Base-by-base conservation (phyloP, 129 eudicot species). In the Glebionis coronaria region DNA sequence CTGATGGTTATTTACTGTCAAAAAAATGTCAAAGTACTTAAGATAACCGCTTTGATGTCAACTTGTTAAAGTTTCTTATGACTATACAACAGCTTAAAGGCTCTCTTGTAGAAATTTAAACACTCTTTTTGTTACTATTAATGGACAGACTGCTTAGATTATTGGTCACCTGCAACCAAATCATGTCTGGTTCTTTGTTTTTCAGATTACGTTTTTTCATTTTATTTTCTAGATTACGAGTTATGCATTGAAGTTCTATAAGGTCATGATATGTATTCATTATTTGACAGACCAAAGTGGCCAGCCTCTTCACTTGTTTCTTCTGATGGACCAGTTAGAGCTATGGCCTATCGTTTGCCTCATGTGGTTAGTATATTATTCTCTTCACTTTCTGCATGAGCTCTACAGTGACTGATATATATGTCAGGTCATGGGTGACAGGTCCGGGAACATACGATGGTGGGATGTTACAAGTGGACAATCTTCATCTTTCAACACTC, bases 381-480 rank as follows among this genome's bases (percentile, higher is more conserved):
- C 61, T 69, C 25, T 1, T 49, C 21, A 29, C 46, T 20, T 10
- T 53, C 44, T 40, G 12, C 56, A 31, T 53, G 21, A 44, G 21
- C 68, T 78, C 38, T 72, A 40, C 56, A 44, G 65, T 67, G 59
- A 74, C 60, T 56, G 51, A 61, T 74, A 72, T 63, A 66, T 67
- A 57, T 80, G 35, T 67, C 78, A 93, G 99, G 99, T 93, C 58
- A 93, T 87, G 88, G 99, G 99, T 63, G 99, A 93, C 86, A 89
- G 95, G 69, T 82, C 97, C 66, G 99, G 99, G 12, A 93, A 86
- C 78, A 86, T 93, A 62, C 90, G 97, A 16, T 93, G 99, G 99
- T 93, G 99, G 99, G 99, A 93, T 66, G 99, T 93, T 29, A 93
- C 86, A 62, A 84, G 95, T 55, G 99, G 99, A 44, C 99, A 93